phyloP scores from a whole-genome alignment of 1,284 basidiomycete species.

The Hymenochaete sp. region DNA sequence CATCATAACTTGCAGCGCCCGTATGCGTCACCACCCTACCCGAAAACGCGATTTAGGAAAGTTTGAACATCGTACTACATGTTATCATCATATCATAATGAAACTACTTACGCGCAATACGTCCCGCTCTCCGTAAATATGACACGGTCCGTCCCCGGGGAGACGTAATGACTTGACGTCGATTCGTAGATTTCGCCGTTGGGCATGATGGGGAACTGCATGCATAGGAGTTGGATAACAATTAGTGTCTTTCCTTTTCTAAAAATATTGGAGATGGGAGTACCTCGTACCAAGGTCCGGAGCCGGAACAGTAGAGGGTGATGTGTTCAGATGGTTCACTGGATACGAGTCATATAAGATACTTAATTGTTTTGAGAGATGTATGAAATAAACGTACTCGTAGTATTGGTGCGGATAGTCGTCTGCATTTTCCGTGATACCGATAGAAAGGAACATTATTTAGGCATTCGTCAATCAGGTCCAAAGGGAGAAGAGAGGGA shows the following conservation, averaged over 20 bases:
- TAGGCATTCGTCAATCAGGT: not conserved
- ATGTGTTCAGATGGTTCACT: constrained; percentile 17
- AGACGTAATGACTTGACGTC: constrained; percentile 17
- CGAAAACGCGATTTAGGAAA: too few relatives aligned
- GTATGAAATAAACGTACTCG: not conserved
- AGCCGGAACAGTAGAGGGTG: constrained; percentile 17
- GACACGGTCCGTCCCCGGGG: constrained; percentile 26
- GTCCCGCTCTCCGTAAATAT: constrained; percentile 23
- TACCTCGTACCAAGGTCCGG: constrained; percentile 19
- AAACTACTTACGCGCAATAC: constrained; percentile 23
- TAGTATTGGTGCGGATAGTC: constrained; percentile 20
- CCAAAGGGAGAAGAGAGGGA: not conserved
- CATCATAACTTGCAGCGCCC: constrained; percentile 16
- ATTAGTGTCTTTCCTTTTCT: not conserved
- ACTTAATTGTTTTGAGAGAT: not conserved
- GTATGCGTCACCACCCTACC: constrained; percentile 19
- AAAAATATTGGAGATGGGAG: not conserved
- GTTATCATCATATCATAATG: not conserved
- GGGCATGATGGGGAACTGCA: constrained; percentile 24
- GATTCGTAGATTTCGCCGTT: constrained; percentile 23
- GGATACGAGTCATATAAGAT: not conserved
- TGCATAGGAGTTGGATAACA: not conserved
- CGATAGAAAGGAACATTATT: not conserved
- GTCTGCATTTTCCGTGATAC: constrained; percentile 2
- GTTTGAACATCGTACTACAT: not conserved